These are phyloP conservation scores for Calonectria pteridis DNA, from an alignment of 2,329 filamentous ascomycete genomes.

Conservation along the genomic window DNA sequence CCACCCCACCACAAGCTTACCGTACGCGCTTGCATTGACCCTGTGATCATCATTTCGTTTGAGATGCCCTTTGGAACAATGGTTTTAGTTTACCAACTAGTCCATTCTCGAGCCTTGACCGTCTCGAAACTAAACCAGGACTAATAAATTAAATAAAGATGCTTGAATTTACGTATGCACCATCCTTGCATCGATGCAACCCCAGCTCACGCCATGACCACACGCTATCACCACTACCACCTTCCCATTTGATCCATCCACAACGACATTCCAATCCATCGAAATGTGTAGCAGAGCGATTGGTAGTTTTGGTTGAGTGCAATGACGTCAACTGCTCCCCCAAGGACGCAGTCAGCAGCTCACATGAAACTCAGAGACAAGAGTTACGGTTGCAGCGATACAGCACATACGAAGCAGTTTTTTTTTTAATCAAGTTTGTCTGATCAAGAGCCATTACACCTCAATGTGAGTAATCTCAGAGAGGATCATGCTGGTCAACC, in stretches of 20 bases:
- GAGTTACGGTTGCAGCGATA: too few species aligned
- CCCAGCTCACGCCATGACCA: background rate
- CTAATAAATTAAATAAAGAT: background rate
- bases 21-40: background rate
- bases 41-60: background rate
- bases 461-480: background rate
- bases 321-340: too few species aligned
- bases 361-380: too few species aligned
- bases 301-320: too few species aligned
- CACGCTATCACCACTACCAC: background rate
- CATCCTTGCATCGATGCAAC: background rate
- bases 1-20: background rate
- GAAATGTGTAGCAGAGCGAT: too few species aligned
- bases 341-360: too few species aligned
- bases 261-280: too few species aligned
- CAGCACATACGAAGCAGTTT: background rate
- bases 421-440: background rate
- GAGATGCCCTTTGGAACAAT: background rate
- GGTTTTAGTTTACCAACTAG: background rate
- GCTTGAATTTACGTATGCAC: background rate
- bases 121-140: background rate
- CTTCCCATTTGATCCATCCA: background rate
- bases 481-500: background rate
- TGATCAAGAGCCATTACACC: background rate
- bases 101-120: background rate